A percentile compares a stretch with the other conserved stretches of the same genome.
phyloP scores from a whole-genome alignment of 306 rosid genomes.

The Malus asiatica region DNA sequence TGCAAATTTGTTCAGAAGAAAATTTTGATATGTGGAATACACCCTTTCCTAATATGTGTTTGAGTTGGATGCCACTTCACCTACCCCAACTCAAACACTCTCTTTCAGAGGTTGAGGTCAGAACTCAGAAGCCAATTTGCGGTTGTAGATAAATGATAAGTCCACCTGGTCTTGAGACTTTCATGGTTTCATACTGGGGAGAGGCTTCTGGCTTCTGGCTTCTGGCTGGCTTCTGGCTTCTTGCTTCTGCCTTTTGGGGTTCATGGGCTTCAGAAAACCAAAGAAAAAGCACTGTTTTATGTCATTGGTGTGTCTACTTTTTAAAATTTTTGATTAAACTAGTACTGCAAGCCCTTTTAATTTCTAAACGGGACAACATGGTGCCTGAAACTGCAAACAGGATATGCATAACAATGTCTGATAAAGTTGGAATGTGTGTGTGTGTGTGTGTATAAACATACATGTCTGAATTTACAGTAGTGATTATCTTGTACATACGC shows the following conservation, averaged over 20 bases:
- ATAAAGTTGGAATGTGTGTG: not conserved
- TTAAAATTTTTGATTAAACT: not conserved
- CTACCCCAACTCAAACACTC: conserved; percentile 18
- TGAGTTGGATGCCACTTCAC: conserved; percentile 45
- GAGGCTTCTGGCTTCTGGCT: not conserved
- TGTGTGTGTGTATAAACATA: not conserved
- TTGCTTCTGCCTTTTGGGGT: not conserved
- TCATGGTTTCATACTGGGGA: not conserved
- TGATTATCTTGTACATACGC: not conserved
- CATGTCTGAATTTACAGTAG: not conserved
- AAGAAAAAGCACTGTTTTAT: not conserved
- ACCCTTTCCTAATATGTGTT: too few species aligned
- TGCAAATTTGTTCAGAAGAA: not conserved
- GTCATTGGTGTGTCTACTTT: not conserved
- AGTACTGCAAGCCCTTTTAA: not conserved
- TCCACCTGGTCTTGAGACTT: not conserved
- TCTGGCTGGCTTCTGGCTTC: not conserved
- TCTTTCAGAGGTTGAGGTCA: conserved; percentile 17
- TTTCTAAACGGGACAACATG: not conserved
- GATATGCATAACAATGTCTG: not conserved
- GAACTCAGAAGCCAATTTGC: too few species aligned
- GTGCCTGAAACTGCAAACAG: not conserved
- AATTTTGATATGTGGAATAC: not conserved
- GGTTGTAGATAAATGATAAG: too few species aligned
- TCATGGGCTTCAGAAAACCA: not conserved